Evolutionary conservation across 257 asterid species (phyloP), one percentile per base, ranked within the genome.

Genomic region (Nicotiana otophora): DNA sequence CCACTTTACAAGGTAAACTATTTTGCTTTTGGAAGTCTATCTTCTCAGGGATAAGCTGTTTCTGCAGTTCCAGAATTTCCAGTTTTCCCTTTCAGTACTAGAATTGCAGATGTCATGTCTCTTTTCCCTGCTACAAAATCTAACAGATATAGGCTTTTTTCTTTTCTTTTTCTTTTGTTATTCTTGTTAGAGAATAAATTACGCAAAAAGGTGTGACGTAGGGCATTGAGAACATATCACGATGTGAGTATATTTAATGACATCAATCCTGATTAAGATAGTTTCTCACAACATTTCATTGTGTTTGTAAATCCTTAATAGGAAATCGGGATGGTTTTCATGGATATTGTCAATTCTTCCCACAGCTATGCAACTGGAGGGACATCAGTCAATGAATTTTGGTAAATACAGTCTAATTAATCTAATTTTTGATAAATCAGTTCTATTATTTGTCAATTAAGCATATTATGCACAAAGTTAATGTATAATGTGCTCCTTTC

Each of bases 291-390:
- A 31, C 17, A 67, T 54, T 46, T 51, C 19, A 10, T 48, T 80
- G 70, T 30, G 10, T 42, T 65, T 69, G 70, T 48, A 53, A 63
- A 14, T 68, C 62, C 64, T 58, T 86, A 12, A 36, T 23, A 95
- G 99, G 99, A 95, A 85, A 91, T 93, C 15, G 95, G 93, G 58
- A 88, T 89, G 31, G 92, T 72, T 76, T 95, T 95, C 88, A 85
- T 95, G 97, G 95, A 93, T 36, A 88, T 86, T 10, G 85, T 95
- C 57, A 95, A 93, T 90, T 87, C 97, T 46, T 93, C 99, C 34
- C 99, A 95, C 72, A 84, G 87, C 83, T 95, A 93, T 51, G 99
- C 99, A 75, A 95, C 99, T 0, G 99, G 99, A 89, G 99, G 99
- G 81, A 93, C 99, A 53, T 91, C 98, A 51, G 88, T 79, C 15